These are phyloP conservation scores for Gyromitra esculenta DNA, from an alignment of 2,329 filamentous ascomycete species.

Conservation along the genomic window DNA sequence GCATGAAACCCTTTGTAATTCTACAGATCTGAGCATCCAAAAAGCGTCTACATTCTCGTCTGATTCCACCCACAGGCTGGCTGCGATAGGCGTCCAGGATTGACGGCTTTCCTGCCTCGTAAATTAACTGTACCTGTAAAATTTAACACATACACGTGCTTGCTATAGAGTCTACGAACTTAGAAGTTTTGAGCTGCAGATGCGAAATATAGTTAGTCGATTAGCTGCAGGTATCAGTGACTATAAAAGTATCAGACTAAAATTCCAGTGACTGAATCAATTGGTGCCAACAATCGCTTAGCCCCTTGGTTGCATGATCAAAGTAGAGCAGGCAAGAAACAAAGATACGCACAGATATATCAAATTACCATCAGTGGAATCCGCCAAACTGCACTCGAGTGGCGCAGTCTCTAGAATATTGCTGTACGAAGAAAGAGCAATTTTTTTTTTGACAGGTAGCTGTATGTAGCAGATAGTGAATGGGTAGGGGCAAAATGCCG, in stretches of 20 bases:
- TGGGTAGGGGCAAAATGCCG: too few relatives aligned
- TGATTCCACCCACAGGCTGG: too few relatives aligned
- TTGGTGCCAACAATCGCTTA: background rate
- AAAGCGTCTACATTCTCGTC: too few relatives aligned
- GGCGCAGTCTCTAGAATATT: too few relatives aligned
- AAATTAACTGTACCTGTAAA: too few relatives aligned
- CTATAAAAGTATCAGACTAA: background rate
- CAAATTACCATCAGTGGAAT: conserved; percentile 7
- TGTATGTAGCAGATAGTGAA: background rate
- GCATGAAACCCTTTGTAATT: too few relatives aligned
- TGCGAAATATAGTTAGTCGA: background rate
- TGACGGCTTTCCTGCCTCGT: too few relatives aligned
- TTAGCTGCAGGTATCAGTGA: background rate
- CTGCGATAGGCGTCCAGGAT: too few relatives aligned
- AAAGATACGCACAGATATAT: background rate
- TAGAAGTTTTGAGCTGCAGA: too few relatives aligned
- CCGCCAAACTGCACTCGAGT: background rate
- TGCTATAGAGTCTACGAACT: too few relatives aligned
- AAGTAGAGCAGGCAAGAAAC: background rate
- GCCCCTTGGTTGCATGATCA: background rate
- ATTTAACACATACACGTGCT: too few relatives aligned
- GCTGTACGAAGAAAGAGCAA: background rate
- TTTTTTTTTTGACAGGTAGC: background rate
- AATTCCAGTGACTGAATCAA: background rate
- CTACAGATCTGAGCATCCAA: too few relatives aligned